Base-by-base conservation (phyloP, 371 early-diverging fungal genomes). In the Rhizopus arrhizus region DNA sequence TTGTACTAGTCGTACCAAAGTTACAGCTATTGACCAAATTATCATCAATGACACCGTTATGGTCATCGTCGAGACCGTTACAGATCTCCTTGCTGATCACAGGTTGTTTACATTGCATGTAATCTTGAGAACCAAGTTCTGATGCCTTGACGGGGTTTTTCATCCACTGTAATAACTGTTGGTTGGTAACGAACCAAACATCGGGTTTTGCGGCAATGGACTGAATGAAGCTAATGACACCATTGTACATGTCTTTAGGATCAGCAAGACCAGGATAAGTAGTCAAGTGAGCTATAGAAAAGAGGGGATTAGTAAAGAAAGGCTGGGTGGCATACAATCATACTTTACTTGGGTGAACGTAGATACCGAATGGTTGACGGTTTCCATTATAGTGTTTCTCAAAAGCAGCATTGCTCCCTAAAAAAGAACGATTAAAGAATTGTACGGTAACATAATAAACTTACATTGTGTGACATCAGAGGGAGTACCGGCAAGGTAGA, bases 341-440 rank as follows among this genome's bases (percentile, higher is more conserved):
- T 15, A 43, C 43, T 43, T 43, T 43, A 43, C 43, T 77, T 4
- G 81, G 81, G 53, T 81, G 81, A 46, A 81, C 78, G 54, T 87
- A 85, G 33, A 84, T 81, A 48, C 91, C 91, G 65, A 88, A 89
- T 0, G 91, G 91, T 33, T 82, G 82, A 49, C 87, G 78, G 13
- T 72, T 75, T 11, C 84, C 82, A 49, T 71, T 76, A 65, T 86
- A 87, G 64, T 87, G 89, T n/a, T 69, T 68, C 53, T 85, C 73
- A 62, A 89, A 90, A 33, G 74, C 68, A 55, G 65, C 65, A 47
- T 62, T 45, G 15, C 66, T 74, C 80, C 79, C 74, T 77, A 57
- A 33, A 46, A 12, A 28, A 43, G 2, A 15, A n/a, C 6, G 13
- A n/a, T n/a, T 13, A n/a, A 6, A n/a, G 6, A 6, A 13, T 7